Base-by-base conservation (phyloP, 345 rosid species). In the Eucalyptus marginata region DNA sequence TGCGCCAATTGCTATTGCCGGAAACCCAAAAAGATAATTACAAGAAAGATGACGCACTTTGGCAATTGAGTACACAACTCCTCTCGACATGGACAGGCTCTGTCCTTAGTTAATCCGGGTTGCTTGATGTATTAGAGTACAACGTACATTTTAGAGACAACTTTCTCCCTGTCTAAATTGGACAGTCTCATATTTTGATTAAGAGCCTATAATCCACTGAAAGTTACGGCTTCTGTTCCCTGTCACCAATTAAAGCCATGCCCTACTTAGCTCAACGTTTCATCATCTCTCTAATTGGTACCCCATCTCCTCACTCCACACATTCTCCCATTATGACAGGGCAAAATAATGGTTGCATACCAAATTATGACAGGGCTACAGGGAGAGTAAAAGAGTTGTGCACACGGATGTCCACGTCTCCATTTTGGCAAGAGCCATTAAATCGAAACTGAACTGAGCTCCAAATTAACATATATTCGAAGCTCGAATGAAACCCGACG, bases 11-110 rank as follows among this genome's bases (percentile, higher is more conserved):
- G 84, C 84, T 40, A 44, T 76, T 20, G 16, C 84, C 6, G 47
- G 46, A 40, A 76, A 11, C 47, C 84, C 44, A 40, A 40, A 40
- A 76, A 76, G 47, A 76, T 36, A 22, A 76, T 22, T 76, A 40
- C 85, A 89, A 86, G 86, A 43, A 86, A 85, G 24, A 49, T 88
- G 93, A 88, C 86, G 88, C 50, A 18, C 49, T 25, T 84, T 89
- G 59, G 91, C 88, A 86, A 87, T 88, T 90, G 93, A 90, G 92
- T 90, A 71, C 87, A 90, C 18, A 85, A 92, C 92, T 89, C 93
- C 16, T 76, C 50, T 40, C 52, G 90, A 89, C 47, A 68, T 62
- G 46, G 92, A 88, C 92, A 76, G 47, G 84, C 27, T 40, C 7
- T 40, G 29, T 76, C 4, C 8, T 76, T 76, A 76, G 4, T 40